Base-by-base conservation (phyloP, 306 rosid genomes). In the Psophocarpus tetragonolobus region DNA sequence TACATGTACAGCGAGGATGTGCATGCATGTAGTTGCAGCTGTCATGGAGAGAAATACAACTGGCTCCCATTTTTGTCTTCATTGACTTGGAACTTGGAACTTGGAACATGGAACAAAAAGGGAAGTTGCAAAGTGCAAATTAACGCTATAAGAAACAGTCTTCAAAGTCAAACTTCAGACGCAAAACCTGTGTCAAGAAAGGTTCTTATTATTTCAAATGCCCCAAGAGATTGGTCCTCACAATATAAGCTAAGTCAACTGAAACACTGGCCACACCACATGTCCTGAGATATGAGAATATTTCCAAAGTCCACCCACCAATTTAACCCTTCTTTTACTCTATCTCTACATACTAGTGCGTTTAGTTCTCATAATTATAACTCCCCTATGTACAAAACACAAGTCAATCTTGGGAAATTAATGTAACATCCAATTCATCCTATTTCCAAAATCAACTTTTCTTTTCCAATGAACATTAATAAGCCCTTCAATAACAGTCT, bases 1-100 rank as follows among this genome's bases (percentile, higher is more conserved):
- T 12, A 74, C 13, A 32, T 1, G 23, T 65, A 35, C 47, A 50
- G 61, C 60, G 77, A 73, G 74, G 78, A 57, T 61, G 36, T 61
- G 61, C 57, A 62, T 61, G 61, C 57, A 62, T 65, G 78, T n/a
- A 71, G 51, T 42, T 2, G 86, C 60, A 32, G 68, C 8, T n/a
- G 83, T 83, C 90, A 76, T 71, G 78, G 23, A 24, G 11, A 75
- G 71, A 74, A 33, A 62, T 61, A 50, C 86, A 78, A 80, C 66
- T 82, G 81, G 30, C 47, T 57, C 72, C 71, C 78, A 58, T 35
- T 5, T 62, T 62, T 38, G 32, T 62, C 71, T 45, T 82, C 80
- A 54, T 84, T 83, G 17, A 27, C 30, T 23, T n/a, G n/a, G n/a
- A n/a, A n/a, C n/a, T n/a, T n/a, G n/a, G n/a, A n/a, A n/a, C n/a